Evolutionary conservation across 371 early-diverging fungal genomes (phyloP).

Genomic region (Entomophthora muscae): DNA sequence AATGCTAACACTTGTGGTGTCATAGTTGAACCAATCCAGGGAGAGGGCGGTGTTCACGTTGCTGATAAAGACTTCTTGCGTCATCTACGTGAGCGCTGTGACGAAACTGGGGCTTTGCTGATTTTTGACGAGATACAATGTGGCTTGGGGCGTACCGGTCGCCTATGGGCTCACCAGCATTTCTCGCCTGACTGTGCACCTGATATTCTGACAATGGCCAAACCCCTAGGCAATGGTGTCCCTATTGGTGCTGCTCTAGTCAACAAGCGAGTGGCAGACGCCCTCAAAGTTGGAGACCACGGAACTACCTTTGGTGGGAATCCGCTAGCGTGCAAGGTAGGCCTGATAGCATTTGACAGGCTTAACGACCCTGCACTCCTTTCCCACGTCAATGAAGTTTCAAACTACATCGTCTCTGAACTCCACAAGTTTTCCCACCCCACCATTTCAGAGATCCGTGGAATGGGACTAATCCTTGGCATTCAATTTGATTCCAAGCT

Average conservation of each 20-base stretch:
- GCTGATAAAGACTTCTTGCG: conserved; percentile 52
- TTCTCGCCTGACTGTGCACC: conserved; percentile 46
- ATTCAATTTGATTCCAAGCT: conserved; percentile 28
- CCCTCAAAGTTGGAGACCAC: conserved; percentile 73
- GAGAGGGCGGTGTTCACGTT: conserved; percentile 79
- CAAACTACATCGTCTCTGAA: conserved; percentile 27
- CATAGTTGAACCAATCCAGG: conserved; percentile 90
- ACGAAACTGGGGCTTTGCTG: conserved; percentile 63
- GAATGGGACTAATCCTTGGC: conserved; percentile 71
- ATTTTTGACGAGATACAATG: conserved; percentile 96
- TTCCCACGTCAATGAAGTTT: conserved; percentile 33
- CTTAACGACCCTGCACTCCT: conserved; percentile 52
- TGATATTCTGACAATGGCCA: conserved; percentile 87
- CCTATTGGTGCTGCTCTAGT: conserved; percentile 89
- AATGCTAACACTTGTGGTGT: conserved; percentile 73
- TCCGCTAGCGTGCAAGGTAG: conserved; percentile 69
- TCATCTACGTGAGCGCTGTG: conserved; percentile 53
- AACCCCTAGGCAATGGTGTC: conserved; percentile 88
- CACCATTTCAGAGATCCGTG: conserved; percentile 57
- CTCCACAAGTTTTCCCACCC: conserved; percentile 28
- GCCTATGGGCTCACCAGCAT: conserved; percentile 70
- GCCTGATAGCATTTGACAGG: conserved; percentile 44
- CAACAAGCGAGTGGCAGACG: conserved; percentile 48
- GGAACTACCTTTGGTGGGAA: conserved; percentile 95
- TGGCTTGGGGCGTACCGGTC: conserved; percentile 85